Conservation (phyloP, 495 filamentous ascomycete genomes). For the Tirmania nivea region DNA sequence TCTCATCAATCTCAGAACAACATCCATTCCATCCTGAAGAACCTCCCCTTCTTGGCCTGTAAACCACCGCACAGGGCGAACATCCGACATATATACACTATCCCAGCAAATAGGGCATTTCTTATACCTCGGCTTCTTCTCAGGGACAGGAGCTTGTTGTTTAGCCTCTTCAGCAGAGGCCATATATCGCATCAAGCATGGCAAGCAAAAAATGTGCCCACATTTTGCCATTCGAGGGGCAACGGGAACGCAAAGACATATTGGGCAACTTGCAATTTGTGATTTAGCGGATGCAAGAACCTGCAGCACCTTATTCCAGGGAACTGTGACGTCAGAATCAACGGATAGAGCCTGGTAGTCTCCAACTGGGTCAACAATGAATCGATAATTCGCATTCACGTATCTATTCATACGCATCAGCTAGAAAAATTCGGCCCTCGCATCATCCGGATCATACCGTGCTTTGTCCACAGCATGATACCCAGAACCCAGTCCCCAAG, state of each 20-base stretch:
- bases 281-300: slow-evolving; percentile 77
- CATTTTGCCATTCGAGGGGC: slow-evolving; percentile 95
- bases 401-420: slow-evolving; percentile 31
- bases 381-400: slow-evolving; percentile 92
- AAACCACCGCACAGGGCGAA: slow-evolving; percentile 80
- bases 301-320: slow-evolving; percentile 80
- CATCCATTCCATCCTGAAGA: slow-evolving; percentile 66
- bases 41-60: slow-evolving; percentile 63
- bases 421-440: not conserved
- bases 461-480: slow-evolving; percentile 86
- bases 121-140: slow-evolving; percentile 64
- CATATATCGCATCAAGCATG: slow-evolving; percentile 91
- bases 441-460: slow-evolving; percentile 26
- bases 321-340: slow-evolving; percentile 75
- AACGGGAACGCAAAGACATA: slow-evolving; percentile 68
- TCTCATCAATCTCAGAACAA: slow-evolving; percentile 66
- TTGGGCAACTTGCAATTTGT: slow-evolving; percentile 72
- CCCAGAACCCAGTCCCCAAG: slow-evolving; percentile 74
- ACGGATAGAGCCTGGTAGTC: slow-evolving; percentile 59
- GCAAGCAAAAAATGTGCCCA: slow-evolving; percentile 90
- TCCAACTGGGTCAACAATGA: slow-evolving; percentile 68
- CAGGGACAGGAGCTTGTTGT: slow-evolving; percentile 23
- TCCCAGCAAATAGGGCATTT: slow-evolving; percentile 96
- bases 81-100: slow-evolving; percentile 64
- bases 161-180: slow-evolving; percentile 52